These are phyloP conservation scores for Trichoderma polysporum DNA, from an alignment of 2,329 filamentous ascomycete genomes.

Conservation along the genomic window DNA sequence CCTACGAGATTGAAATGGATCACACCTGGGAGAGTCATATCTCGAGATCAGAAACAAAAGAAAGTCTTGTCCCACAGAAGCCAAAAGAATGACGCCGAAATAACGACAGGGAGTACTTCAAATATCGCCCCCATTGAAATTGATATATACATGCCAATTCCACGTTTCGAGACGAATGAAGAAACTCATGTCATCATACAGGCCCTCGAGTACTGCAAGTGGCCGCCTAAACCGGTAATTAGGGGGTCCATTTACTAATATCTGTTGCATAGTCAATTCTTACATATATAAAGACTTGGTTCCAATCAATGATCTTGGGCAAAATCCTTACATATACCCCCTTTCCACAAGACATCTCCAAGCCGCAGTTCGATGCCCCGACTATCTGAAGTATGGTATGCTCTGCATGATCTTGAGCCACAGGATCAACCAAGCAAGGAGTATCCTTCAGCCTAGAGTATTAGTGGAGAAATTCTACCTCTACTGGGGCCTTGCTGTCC, in stretches of 20 bases:
- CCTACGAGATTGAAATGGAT: neutral
- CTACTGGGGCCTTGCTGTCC: conserved; percentile 3
- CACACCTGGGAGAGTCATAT: neutral
- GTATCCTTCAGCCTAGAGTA: neutral
- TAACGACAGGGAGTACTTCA: neutral
- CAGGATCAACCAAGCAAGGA: neutral
- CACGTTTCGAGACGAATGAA: neutral
- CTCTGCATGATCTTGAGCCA: neutral
- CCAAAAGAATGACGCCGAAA: neutral
- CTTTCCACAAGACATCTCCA: neutral
- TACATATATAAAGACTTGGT: neutral
- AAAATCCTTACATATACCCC: neutral
- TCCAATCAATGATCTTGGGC: neutral
- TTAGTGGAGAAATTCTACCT: neutral
- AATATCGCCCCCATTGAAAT: neutral
- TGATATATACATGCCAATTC: neutral
- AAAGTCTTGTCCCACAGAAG: neutral
- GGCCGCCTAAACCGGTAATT: neutral
- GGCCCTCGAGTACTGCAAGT: neutral
- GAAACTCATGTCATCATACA: neutral
- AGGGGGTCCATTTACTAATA: neutral
- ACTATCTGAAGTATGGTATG: conserved; percentile 5
- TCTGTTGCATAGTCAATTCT: neutral
- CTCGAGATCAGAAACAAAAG: conserved; percentile 1
- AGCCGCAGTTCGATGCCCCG: neutral